Conservation (phyloP, 352 stramenopile genomes). For the Pythium grandisporangium region DNA sequence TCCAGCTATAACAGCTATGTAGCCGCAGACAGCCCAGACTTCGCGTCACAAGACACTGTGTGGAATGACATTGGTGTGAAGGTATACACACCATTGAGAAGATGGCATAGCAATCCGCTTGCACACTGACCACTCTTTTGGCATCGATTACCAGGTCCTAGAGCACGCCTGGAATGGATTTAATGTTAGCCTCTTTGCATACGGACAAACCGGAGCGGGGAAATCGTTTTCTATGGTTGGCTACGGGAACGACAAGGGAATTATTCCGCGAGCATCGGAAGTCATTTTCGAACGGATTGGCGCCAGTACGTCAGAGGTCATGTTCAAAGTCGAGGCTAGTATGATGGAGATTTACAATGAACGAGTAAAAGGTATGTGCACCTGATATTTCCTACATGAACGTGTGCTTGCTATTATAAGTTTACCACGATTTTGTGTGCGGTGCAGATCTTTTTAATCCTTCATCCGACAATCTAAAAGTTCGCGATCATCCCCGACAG, state of each 20-base stretch:
- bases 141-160: slow-evolving; percentile 30
- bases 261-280: slow-evolving; percentile 73
- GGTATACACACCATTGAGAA: slow-evolving; percentile 9
- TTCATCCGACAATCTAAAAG: slow-evolving; percentile 75
- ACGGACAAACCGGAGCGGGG: slow-evolving; percentile 78
- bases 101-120: no score
- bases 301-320: slow-evolving; percentile 26
- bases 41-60: slow-evolving; percentile 74
- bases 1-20: slow-evolving; percentile 79
- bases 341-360: slow-evolving; percentile 91
- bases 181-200: slow-evolving; percentile 85
- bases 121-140: no score
- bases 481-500: slow-evolving; percentile 80
- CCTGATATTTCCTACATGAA: background rate
- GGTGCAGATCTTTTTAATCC: slow-evolving; percentile 85
- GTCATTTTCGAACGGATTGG: slow-evolving; percentile 82
- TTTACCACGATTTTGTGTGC: no score
- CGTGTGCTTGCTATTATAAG: background rate
- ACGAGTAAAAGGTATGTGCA: slow-evolving; percentile 56
- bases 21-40: slow-evolving; percentile 31
- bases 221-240: slow-evolving; percentile 87
- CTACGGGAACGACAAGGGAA: slow-evolving; percentile 72
- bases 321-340: slow-evolving; percentile 80
- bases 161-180: slow-evolving; percentile 88
- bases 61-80: slow-evolving; percentile 84